These are phyloP conservation scores for Sanghuangporus weigelae DNA, from an alignment of 1,284 basidiomycete genomes.

Conservation along the genomic window DNA sequence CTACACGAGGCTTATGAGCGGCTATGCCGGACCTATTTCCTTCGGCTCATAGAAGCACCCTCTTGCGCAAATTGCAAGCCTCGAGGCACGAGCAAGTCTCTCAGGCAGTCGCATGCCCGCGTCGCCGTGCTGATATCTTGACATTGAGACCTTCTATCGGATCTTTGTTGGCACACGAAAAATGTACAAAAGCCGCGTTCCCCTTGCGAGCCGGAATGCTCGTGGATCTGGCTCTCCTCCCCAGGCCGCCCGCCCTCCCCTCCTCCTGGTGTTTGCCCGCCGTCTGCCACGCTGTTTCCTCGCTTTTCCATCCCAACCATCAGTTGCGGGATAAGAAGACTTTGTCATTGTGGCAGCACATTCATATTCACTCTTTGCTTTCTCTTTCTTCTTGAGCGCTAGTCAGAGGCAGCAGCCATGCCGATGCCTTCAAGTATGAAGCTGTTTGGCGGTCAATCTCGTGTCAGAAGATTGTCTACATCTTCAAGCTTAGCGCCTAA, in stretches of 20 bases:
- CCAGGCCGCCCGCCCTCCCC: not conserved
- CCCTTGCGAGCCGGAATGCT: not conserved
- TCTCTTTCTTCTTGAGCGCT: not conserved
- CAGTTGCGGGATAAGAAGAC: not conserved
- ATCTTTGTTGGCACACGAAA: conserved; percentile 9
- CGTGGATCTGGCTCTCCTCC: not conserved
- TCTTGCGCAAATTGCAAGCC: conserved; percentile 3
- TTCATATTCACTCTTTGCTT: not conserved
- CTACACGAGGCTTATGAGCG: conserved; percentile 4
- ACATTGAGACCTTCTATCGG: not conserved
- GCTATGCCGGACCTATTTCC: not conserved
- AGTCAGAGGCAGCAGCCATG: not conserved
- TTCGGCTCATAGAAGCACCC: not conserved
- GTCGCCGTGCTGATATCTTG: not conserved
- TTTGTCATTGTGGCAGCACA: not conserved
- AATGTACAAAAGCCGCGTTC: conserved; percentile 6
- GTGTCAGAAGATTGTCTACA: conserved; percentile 6
- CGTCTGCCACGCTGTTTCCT: not conserved
- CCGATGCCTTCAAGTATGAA: conserved; percentile 5
- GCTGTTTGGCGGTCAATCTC: not conserved
- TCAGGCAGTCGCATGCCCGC: not conserved
- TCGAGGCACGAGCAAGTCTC: conserved; percentile 11
- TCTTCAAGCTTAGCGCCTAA: conserved; percentile 13
- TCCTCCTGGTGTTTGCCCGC: not conserved
- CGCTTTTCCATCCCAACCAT: not conserved